A percentile compares a stretch with the other conserved stretches of the same genome.
Conservation (phyloP, 768 basidiomycete genomes). For the Auricularia auricula-judae region DNA sequence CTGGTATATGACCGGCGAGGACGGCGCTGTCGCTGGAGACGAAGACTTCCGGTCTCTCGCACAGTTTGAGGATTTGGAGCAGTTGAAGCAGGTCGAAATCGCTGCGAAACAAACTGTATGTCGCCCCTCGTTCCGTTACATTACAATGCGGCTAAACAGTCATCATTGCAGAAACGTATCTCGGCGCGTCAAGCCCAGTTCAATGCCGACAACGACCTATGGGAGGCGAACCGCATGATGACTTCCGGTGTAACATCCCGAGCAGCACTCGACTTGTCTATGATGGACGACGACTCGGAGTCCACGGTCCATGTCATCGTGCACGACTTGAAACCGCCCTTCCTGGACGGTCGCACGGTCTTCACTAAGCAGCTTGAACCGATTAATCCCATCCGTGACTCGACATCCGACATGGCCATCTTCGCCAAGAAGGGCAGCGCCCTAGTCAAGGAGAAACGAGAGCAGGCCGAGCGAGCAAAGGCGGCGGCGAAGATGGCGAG, state of each 20-base stretch:
- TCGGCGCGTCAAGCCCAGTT: constrained; percentile 96
- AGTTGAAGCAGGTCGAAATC: constrained; percentile 61
- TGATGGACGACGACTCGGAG: constrained; percentile 94
- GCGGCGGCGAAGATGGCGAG: constrained; percentile 92
- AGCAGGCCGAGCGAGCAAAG: constrained; percentile 91
- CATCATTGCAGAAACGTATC: constrained; percentile 53
- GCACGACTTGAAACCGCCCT: constrained; percentile 94
- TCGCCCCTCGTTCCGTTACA: constrained; percentile 4
- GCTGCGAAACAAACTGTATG: constrained; percentile 63
- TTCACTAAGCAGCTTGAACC: constrained; percentile 96
- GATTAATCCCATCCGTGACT: constrained; percentile 91
- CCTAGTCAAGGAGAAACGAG: constrained; percentile 89
- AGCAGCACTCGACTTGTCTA: constrained; percentile 66
- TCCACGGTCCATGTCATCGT: constrained; percentile 96
- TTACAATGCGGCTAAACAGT: not conserved
- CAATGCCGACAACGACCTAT: constrained; percentile 97
- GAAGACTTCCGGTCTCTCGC: constrained; percentile 89
- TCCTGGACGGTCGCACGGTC: constrained; percentile 90
- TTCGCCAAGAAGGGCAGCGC: constrained; percentile 96
- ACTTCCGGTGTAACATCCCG: constrained; percentile 91
- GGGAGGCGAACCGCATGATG: constrained; percentile 97
- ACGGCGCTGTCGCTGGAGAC: constrained; percentile 74
- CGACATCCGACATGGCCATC: constrained; percentile 87
- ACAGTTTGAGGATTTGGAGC: constrained; percentile 80
- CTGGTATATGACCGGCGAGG: constrained; percentile 92